Conservation (phyloP, 345 rosid species). For the Theobroma cacao region DNA sequence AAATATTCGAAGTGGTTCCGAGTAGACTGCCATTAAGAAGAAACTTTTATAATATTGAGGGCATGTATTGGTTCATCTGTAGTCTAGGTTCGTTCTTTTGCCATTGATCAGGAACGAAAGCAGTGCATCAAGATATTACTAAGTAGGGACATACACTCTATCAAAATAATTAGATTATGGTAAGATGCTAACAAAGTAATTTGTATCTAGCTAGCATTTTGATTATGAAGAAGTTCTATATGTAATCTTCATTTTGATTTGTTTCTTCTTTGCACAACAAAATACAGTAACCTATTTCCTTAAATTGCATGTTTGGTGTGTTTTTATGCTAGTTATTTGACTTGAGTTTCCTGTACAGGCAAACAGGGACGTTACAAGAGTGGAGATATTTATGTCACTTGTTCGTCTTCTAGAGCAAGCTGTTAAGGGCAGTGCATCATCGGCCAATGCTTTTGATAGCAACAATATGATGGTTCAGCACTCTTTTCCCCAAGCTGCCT, state of each 20-base stretch:
- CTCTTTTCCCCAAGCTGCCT: slow-evolving; percentile 39
- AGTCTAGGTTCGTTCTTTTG: not conserved
- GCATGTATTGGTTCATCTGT: not conserved
- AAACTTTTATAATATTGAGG: not conserved
- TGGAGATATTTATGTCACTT: slow-evolving; percentile 89
- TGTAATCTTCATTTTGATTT: not conserved
- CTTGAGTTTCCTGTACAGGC: slow-evolving; percentile 46
- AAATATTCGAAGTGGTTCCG: not conserved
- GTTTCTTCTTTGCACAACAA: not conserved
- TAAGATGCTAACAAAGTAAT: not conserved
- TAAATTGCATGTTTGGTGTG: not conserved
- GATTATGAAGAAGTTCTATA: not conserved
- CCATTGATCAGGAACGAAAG: not conserved
- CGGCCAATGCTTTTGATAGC: slow-evolving; percentile 44
- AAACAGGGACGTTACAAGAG: slow-evolving; percentile 80
- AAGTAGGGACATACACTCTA: not conserved
- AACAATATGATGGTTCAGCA: slow-evolving; percentile 44
- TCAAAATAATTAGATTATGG: not conserved
- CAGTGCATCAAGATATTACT: not conserved
- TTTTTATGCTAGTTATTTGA: not conserved
- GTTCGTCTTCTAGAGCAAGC: slow-evolving; percentile 82
- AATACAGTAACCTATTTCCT: not conserved
- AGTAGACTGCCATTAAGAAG: too few species aligned
- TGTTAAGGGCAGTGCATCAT: slow-evolving; percentile 41
- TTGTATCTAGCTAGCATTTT: not conserved